Percentiles rank a stretch among this genome's conserved stretches.
phyloP scores from a whole-genome alignment of 345 rosid species.

The Ceriops zippeliana region DNA sequence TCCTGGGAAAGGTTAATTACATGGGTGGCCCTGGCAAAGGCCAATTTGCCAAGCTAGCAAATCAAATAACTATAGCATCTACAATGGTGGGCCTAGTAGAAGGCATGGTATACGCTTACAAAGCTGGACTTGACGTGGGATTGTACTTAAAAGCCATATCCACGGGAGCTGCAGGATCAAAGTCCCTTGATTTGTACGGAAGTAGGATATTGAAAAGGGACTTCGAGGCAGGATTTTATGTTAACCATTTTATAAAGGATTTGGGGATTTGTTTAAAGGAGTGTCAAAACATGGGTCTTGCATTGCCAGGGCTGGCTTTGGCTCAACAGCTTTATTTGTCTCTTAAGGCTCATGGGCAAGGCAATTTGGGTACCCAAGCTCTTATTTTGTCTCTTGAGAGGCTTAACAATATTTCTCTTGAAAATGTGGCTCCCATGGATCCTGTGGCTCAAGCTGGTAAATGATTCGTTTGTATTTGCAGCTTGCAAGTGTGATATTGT shows the following conservation, averaged over 20 bases:
- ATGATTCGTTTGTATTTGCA: not conserved
- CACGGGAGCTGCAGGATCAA: conserved; percentile 68
- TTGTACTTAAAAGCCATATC: conserved; percentile 61
- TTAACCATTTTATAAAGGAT: conserved; percentile 82
- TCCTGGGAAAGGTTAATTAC: conserved; percentile 72
- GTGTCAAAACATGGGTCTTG: conserved; percentile 82
- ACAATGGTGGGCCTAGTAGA: conserved; percentile 84
- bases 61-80: conserved; percentile 75
- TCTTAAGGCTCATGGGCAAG: conserved; percentile 85
- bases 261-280: conserved; percentile 86
- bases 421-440: conserved; percentile 13
- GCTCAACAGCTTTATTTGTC: conserved; percentile 91
- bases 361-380: conserved; percentile 73
- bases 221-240: conserved; percentile 77
- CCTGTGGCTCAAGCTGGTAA: conserved; percentile 18
- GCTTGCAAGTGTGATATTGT: not conserved
- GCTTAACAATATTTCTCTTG: conserved; percentile 62
- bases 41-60: conserved; percentile 70
- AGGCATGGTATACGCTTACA: conserved; percentile 69
- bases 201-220: conserved; percentile 70
- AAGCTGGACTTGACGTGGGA: conserved; percentile 70
- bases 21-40: conserved; percentile 86
- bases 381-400: conserved; percentile 79
- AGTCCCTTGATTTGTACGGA: conserved; percentile 62
- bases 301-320: conserved; percentile 78